These are phyloP conservation scores for Calonectria ilicicola DNA, from an alignment of 2,329 filamentous ascomycete species.

Conservation along the genomic window DNA sequence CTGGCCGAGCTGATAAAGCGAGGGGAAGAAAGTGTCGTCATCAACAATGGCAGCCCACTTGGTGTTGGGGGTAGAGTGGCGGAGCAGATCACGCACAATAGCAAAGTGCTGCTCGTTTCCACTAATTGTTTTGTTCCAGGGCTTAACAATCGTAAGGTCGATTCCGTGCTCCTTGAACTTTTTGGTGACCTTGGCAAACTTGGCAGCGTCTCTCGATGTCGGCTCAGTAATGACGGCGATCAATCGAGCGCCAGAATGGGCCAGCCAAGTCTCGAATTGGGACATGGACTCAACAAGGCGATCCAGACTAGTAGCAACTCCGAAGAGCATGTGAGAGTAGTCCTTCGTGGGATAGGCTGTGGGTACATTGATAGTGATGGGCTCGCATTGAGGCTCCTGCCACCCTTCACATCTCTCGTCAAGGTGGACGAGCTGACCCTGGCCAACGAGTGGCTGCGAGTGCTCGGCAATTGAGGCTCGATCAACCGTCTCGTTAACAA, in stretches of 20 bases:
- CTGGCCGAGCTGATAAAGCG: conserved; percentile 62
- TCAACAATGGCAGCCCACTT: conserved; percentile 70
- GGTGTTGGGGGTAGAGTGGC: conserved; percentile 56
- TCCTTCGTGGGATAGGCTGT: conserved; percentile 54
- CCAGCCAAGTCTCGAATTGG: conserved; percentile 68
- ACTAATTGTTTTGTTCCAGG: conserved; percentile 48
- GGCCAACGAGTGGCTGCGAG: conserved; percentile 50
- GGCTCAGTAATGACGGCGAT: conserved; percentile 64
- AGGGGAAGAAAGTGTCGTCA: conserved; percentile 74
- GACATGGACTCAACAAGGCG: conserved; percentile 63
- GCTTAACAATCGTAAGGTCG: conserved; percentile 48
- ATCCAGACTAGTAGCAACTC: conserved; percentile 65
- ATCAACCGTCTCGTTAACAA: conserved; percentile 47
- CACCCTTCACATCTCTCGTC: conserved; percentile 41
- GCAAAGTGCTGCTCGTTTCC: conserved; percentile 70
- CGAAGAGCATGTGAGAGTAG: conserved; percentile 67
- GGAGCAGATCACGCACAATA: conserved; percentile 62
- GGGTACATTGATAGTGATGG: conserved; percentile 61
- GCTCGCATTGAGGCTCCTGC: conserved; percentile 49
- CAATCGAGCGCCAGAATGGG: conserved; percentile 62
- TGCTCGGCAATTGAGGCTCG: conserved; percentile 53
- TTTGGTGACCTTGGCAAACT: conserved; percentile 45
- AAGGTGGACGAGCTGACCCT: conserved; percentile 46
- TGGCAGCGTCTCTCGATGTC: conserved; percentile 53
- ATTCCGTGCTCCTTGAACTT: conserved; percentile 47